Conservation (phyloP, 2,329 filamentous ascomycete genomes). For the Ophiosphaerella korrae region DNA sequence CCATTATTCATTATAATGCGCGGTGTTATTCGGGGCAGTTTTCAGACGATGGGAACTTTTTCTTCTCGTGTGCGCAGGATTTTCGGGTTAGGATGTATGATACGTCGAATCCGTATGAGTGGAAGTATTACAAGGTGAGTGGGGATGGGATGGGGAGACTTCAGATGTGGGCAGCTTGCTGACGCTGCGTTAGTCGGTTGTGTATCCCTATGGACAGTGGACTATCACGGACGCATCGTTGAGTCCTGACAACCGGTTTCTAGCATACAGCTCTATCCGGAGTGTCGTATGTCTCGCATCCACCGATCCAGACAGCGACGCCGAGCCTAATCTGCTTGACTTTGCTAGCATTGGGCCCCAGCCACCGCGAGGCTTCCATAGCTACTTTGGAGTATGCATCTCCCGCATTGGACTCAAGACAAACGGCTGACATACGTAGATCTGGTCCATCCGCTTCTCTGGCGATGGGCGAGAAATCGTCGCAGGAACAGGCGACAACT, state of each 20-base stretch:
- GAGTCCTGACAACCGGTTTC: slow-evolving; percentile 87
- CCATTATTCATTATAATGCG: slow-evolving; percentile 83
- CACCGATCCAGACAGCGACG: slow-evolving; percentile 81
- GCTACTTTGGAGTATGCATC: slow-evolving; percentile 37
- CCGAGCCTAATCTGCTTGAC: slow-evolving; percentile 80
- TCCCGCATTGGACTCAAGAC: neutral
- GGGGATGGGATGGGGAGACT: too few relatives aligned
- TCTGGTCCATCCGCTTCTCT: slow-evolving; percentile 92
- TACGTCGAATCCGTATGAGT: slow-evolving; percentile 91
- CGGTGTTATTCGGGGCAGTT: slow-evolving; percentile 96
- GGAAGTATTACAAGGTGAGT: slow-evolving; percentile 89
- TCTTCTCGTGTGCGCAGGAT: slow-evolving; percentile 89
- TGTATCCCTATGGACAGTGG: slow-evolving; percentile 88
- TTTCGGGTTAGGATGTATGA: slow-evolving; percentile 97
- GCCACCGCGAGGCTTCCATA: slow-evolving; percentile 45
- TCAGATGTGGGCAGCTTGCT: neutral
- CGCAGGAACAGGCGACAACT: slow-evolving; percentile 79
- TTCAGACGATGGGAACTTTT: slow-evolving; percentile 96
- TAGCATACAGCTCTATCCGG: slow-evolving; percentile 90
- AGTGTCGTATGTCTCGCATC: slow-evolving; percentile 83
- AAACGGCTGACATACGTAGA: slow-evolving; percentile 48
- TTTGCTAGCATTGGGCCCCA: slow-evolving; percentile 60
- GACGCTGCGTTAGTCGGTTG: slow-evolving; percentile 69
- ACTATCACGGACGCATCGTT: slow-evolving; percentile 93
- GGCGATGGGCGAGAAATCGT: slow-evolving; percentile 90